A percentile compares a stretch with the other conserved stretches of the same genome.
phyloP scores from a whole-genome alignment of 2,329 filamentous ascomycete genomes.

The Hypocreales sp. region DNA sequence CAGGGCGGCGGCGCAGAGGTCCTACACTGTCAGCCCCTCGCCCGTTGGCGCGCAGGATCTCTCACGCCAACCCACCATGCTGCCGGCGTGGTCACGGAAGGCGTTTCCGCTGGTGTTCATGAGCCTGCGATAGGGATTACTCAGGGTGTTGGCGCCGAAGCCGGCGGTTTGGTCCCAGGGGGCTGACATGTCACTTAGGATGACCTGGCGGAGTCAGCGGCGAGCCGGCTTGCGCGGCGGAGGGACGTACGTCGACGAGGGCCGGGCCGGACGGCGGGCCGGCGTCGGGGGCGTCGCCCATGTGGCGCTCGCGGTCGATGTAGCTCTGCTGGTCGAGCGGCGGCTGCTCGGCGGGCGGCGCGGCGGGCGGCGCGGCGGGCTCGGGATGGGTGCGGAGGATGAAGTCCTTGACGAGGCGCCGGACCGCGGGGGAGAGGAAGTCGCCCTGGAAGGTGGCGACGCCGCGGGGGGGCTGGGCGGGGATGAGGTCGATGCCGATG shows the following conservation, averaged over 20 bases:
- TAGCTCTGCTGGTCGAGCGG: conserved; percentile 37
- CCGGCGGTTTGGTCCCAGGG: conserved; percentile 75
- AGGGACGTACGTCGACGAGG: conserved; percentile 50
- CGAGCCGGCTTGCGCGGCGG: not conserved
- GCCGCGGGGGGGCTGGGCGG: conserved; percentile 76
- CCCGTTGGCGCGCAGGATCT: too few species aligned
- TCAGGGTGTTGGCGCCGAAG: conserved; percentile 77
- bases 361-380: too few species aligned
- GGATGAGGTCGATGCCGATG: conserved; percentile 86
- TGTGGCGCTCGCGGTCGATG: conserved; percentile 45
- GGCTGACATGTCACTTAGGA: conserved; percentile 97
- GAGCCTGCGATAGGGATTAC: conserved; percentile 94
- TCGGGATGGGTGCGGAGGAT: conserved; percentile 40
- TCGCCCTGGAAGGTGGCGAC: conserved; percentile 94
- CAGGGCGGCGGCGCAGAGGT: conserved; percentile 76
- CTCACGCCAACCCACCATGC: conserved; percentile 73
- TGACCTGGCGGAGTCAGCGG: conserved; percentile 36
- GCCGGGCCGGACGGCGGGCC: conserved; percentile 18
- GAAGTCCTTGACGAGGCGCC: conserved; percentile 61
- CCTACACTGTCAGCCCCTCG: conserved; percentile 37
- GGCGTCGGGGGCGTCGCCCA: conserved; percentile 7
- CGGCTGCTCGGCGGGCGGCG: not conserved
- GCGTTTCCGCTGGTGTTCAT: conserved; percentile 92
- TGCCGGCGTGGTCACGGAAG: conserved; percentile 80
- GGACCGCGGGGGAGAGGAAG: conserved; percentile 65